Evolutionary conservation across 192 early-diverging fungal genomes (phyloP), one percentile per base, ranked within the genome.

Genomic region (Coemansia sp.): DNA sequence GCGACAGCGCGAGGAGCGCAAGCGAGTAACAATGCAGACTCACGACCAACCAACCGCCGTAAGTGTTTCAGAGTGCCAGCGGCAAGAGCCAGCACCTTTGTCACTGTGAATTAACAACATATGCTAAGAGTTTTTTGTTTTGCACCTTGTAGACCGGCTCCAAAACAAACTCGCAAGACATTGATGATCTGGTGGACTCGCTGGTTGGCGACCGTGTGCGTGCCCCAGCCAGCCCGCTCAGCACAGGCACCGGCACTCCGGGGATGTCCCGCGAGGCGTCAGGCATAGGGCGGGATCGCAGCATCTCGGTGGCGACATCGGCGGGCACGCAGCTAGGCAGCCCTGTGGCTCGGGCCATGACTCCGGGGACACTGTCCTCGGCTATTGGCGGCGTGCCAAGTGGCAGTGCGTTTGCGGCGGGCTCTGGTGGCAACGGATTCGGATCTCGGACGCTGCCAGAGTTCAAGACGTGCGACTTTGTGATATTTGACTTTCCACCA

Each of bases 401-500:
- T 11, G 37, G 41, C 3, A 42, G 41, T 42, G 17, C 41, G 41
- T 41, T 36, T 46, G 57, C 58, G 46, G 11, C 38, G n/a, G 62
- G 50, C 15, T 10, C 74, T 23, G 53, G 41, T 42, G 41, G 37
- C 44, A 21, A n/a, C 50, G 6, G 27, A 10, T 10, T 29, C 14
- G 51, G 10, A 14, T 19, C 51, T 25, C 51, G 51, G 39, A 29
- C 53, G 25, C 39, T 89, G 64, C 88, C 88, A 17, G 90, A 90
- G 66, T 87, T 97, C 45, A 82, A 78, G 6, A 86, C 88, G n/a
- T 84, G 86, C 11, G 90, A 94, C 51, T 85, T 91, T 51, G 86
- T 91, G n/a, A 73, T 95, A 38, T 85, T 95, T 61, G 97, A 99
- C 72, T 87, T 95, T 72, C 85, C 94, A 50, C 93, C 97, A 11